These are phyloP conservation scores for Calycina marina DNA, from an alignment of 2,329 filamentous ascomycete species.

Conservation along the genomic window DNA sequence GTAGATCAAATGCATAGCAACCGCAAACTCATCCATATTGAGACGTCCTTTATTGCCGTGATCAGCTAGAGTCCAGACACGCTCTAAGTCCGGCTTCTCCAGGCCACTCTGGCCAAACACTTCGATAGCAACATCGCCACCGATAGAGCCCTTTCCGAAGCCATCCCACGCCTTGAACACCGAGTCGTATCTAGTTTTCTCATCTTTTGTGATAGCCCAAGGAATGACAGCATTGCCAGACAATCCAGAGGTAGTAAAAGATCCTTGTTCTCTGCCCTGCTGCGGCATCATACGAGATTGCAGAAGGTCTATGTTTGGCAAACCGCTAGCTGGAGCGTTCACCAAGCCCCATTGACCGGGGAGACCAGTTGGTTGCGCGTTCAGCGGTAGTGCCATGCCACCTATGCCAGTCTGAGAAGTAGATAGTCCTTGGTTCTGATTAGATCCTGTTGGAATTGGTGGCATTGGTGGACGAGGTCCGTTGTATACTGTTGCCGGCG, in stretches of 20 bases:
- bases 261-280: constrained; percentile 69
- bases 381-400: constrained; percentile 43
- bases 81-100: constrained; percentile 77
- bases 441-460: constrained; percentile 66
- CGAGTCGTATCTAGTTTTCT: constrained; percentile 92
- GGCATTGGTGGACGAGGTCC: constrained; percentile 70
- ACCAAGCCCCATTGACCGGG: constrained; percentile 98
- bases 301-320: constrained; percentile 87
- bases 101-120: constrained; percentile 94
- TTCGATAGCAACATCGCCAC: constrained; percentile 84
- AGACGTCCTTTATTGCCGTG: constrained; percentile 87
- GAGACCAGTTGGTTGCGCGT: constrained; percentile 83
- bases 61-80: constrained; percentile 89
- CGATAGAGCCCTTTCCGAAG: constrained; percentile 81
- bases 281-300: constrained; percentile 97
- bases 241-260: constrained; percentile 72
- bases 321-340: constrained; percentile 74
- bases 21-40: constrained; percentile 93
- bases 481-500: constrained; percentile 64
- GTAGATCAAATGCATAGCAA: constrained; percentile 98
- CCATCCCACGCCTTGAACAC: constrained; percentile 97
- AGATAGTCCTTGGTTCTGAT: constrained; percentile 43
- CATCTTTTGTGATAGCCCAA: constrained; percentile 97
- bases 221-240: constrained; percentile 91
- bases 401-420: constrained; percentile 51